Evolutionary conservation across 306 rosid species (phyloP).

Genomic region (Pterocarpus santalinus): DNA sequence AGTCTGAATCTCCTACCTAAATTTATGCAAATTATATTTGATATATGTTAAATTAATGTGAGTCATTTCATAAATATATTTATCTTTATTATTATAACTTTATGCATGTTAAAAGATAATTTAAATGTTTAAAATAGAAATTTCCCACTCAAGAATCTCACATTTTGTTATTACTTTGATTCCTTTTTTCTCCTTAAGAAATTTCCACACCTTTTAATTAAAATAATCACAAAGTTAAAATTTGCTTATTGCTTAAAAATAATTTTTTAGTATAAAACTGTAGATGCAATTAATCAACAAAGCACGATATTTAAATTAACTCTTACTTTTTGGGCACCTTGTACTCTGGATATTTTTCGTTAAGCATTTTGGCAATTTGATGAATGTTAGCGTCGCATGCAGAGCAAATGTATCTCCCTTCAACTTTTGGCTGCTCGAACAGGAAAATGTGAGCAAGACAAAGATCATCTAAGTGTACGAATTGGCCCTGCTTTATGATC

Average conservation of each 20-base stretch:
- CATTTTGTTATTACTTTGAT: neutral
- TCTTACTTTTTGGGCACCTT: conserved; percentile 73
- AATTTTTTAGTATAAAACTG: neutral
- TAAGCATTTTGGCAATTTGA: conserved; percentile 64
- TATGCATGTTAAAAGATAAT: too few species aligned
- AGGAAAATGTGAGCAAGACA: conserved; percentile 69
- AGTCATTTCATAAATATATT: too few species aligned
- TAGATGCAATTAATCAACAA: neutral
- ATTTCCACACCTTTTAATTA: neutral
- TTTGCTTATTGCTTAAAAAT: neutral
- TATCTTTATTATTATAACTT: too few species aligned
- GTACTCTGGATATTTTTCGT: conserved; percentile 67
- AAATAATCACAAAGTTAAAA: neutral
- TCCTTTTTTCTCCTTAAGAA: neutral
- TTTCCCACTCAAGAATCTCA: neutral
- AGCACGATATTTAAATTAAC: neutral
- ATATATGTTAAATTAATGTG: too few species aligned
- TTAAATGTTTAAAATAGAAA: too few species aligned
- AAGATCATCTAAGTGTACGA: conserved; percentile 77
- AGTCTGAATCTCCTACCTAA: too few species aligned
- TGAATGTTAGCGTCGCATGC: conserved; percentile 67
- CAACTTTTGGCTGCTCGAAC: conserved; percentile 58
- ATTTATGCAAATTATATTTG: too few species aligned
- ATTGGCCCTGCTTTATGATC: conserved; percentile 74
- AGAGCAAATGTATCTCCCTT: conserved; percentile 73